Conservation (phyloP, 257 asterid genomes). For the Henckelia pumila region DNA sequence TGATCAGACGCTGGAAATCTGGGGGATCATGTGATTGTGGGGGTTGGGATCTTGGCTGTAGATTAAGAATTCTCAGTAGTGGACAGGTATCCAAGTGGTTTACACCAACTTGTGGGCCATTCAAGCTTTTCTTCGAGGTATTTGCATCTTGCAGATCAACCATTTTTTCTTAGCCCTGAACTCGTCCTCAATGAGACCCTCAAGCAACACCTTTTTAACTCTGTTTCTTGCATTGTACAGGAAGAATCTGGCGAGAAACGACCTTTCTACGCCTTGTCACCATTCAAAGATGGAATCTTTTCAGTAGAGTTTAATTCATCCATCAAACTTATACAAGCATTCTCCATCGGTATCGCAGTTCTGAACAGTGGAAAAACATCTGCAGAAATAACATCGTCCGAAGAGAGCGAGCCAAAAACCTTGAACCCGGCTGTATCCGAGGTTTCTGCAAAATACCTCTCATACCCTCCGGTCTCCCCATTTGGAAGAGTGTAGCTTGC, state of each 20-base stretch:
- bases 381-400: conserved; percentile 27
- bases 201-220: too few relatives aligned
- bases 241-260: conserved; percentile 39
- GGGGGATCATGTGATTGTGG: conserved; percentile 90
- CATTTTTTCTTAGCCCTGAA: background rate
- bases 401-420: conserved; percentile 23
- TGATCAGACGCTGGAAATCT: conserved; percentile 66
- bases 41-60: conserved; percentile 88
- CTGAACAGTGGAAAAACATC: conserved; percentile 37
- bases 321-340: conserved; percentile 56
- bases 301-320: conserved; percentile 65
- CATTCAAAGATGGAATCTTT: conserved; percentile 60
- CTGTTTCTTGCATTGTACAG: conserved; percentile 29
- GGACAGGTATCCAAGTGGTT: conserved; percentile 24
- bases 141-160: background rate
- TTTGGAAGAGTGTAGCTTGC: conserved; percentile 44
- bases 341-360: conserved; percentile 56
- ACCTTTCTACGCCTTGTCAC: conserved; percentile 42
- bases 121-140: conserved; percentile 68
- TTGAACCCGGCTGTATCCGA: conserved; percentile 25
- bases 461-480: conserved; percentile 48
- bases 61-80: conserved; percentile 41
- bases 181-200: background rate
- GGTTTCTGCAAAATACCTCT: conserved; percentile 37
- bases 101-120: conserved; percentile 27